Evolutionary conservation across 768 basidiomycete species (phyloP).

Genomic region (Collybiopsis luxurians): DNA sequence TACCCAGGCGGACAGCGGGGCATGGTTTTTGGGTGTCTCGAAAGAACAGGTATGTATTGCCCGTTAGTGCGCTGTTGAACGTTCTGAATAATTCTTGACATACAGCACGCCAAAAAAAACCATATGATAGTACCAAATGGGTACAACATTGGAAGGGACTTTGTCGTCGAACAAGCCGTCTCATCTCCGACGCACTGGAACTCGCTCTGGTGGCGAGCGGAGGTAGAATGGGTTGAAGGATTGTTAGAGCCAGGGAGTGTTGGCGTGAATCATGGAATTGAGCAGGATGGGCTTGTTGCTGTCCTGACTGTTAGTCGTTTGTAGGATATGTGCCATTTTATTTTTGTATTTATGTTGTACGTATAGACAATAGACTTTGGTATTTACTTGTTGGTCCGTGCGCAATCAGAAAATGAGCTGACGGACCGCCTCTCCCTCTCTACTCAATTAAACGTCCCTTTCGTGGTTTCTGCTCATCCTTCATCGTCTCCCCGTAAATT

Average conservation of each 20-base stretch:
- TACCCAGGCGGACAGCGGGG: slow-evolving; percentile 62
- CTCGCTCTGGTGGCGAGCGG: slow-evolving; percentile 70
- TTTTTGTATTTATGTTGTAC: not conserved
- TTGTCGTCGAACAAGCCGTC: slow-evolving; percentile 63
- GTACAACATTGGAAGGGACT: slow-evolving; percentile 72
- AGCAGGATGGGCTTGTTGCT: slow-evolving; percentile 80
- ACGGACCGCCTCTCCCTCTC: no score
- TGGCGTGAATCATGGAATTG: slow-evolving; percentile 79
- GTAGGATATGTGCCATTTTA: not conserved
- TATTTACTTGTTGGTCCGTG: no score
- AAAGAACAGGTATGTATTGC: slow-evolving; percentile 55
- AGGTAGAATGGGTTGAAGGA: slow-evolving; percentile 72
- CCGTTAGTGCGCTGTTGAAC: not conserved
- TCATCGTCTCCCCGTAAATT: no score
- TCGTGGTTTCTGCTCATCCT: no score
- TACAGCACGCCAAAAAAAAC: slow-evolving; percentile 52
- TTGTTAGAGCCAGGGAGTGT: slow-evolving; percentile 65
- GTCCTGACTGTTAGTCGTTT: slow-evolving; percentile 64
- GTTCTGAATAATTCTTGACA: not conserved
- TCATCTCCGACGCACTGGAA: slow-evolving; percentile 58
- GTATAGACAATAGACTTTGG: no score
- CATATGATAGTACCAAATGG: slow-evolving; percentile 78
- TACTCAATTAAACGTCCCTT: no score
- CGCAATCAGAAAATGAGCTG: no score
- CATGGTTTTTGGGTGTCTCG: slow-evolving; percentile 85